Conservation (phyloP, 2,329 filamentous ascomycete species). For the Sporothrix dimorphospora region DNA sequence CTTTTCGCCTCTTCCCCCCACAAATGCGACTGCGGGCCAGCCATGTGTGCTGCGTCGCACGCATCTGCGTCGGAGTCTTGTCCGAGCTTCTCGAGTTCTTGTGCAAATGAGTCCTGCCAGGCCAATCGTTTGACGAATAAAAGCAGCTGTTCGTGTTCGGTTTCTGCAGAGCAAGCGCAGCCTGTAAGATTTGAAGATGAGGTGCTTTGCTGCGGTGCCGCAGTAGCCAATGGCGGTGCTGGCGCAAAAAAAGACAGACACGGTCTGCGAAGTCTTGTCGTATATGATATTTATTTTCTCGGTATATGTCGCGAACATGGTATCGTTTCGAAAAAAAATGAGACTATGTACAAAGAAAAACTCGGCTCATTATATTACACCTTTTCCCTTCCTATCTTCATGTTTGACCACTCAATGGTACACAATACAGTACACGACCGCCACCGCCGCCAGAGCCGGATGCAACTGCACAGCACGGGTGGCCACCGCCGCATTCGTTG, state of each 20-base stretch:
- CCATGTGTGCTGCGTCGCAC: constrained; percentile 8
- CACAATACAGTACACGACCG: constrained; percentile 24
- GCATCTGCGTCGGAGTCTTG: constrained; percentile 9
- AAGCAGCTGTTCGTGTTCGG: neutral
- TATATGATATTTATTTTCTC: neutral
- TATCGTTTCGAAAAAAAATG: neutral
- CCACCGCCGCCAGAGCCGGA: constrained; percentile 23
- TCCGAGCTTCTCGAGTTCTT: neutral
- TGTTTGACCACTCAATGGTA: neutral
- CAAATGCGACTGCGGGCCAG: neutral
- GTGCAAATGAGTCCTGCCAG: neutral
- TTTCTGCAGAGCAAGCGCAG: too few species aligned
- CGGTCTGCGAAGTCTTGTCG: neutral
- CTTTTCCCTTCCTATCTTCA: neutral
- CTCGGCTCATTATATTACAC: neutral
- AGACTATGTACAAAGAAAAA: neutral
- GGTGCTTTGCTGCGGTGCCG: neutral
- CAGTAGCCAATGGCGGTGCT: neutral
- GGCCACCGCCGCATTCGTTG: neutral
- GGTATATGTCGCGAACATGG: neutral
- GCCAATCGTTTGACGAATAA: neutral
- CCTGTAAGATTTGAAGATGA: neutral
- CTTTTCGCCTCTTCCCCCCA: neutral
- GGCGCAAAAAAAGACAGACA: neutral
- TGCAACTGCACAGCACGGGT: neutral